Evolutionary conservation across 257 asterid genomes (phyloP), one percentile per base, ranked within the genome.

Genomic region (Solanum chmielewskii): DNA sequence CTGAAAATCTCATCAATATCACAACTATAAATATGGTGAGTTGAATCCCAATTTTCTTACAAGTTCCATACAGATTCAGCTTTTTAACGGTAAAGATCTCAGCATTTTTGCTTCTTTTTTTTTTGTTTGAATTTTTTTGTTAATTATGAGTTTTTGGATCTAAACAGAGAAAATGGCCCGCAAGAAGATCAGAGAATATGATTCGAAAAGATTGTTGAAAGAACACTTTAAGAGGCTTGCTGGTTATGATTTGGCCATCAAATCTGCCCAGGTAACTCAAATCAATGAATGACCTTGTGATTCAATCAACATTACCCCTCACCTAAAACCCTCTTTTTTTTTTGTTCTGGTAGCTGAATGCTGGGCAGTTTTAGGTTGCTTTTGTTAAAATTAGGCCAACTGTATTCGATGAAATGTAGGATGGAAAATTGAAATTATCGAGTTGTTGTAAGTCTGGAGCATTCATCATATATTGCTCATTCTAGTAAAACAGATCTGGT

Each of bases 101-200:
- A 66, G 83, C 64, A 66, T 83, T 71, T 12, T 62, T 23, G 70
- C 70, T 90, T 47, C 15, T 47, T 47, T 14, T 92, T 92, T 88
- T 87, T 66, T 76, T 71, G 86, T 89, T 16, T 52, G 62, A 52
- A 16, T 16, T 16, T 52, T 52, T 52, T 18, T 52, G 62, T 52
- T 52, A 16, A 52, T 52, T 52, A 52, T 52, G n/a, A 52, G n/a
- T 52, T 16, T 52, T 52, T 52, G 62, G 90, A 86, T 92, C 76
- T 92, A 5, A 87, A 85, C 77, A 20, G 86, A 95, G 13, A 35
- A 71, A 92, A 96, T 96, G 99, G 99, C 98, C 44, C 93, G 98
- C 86, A 96, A 94, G 98, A 96, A 96, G 98, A 96, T 96, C 93
- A 93, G 99, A 94, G 98, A 96, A 94, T 96, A 96, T 70, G 99